Evolutionary conservation across 805 yeast species (phyloP).

Genomic region (Gaillardinia entomophila): DNA sequence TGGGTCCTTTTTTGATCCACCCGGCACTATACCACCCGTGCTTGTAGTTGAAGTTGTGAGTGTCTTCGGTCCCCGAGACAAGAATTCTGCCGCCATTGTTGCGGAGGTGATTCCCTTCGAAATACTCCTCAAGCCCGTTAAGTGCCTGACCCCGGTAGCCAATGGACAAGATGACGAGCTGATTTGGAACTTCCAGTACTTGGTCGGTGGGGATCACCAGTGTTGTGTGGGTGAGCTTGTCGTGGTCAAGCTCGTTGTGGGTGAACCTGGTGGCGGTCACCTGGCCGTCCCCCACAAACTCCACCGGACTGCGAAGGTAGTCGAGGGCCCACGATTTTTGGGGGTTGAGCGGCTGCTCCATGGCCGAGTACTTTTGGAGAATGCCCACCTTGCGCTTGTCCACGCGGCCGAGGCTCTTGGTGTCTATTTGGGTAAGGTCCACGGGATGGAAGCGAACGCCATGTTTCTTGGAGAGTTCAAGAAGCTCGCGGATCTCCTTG

Average conservation of each 20-base stretch:
- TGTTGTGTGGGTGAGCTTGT: conserved; percentile 26
- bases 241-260: conserved; percentile 40
- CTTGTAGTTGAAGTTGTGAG: conserved; percentile 17
- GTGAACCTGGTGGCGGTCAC: conserved; percentile 45
- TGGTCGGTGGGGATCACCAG: conserved; percentile 29
- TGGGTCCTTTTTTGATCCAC: conserved; percentile 84
- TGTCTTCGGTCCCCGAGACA: conserved; percentile 8
- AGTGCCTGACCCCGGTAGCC: conserved; percentile 76
- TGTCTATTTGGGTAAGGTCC: conserved; percentile 22
- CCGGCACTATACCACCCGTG: conserved; percentile 74
- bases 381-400: conserved; percentile 63
- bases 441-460: conserved; percentile 38
- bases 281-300: conserved; percentile 34
- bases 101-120: conserved; percentile 22
- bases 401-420: conserved; percentile 39
- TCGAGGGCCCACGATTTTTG: conserved; percentile 56
- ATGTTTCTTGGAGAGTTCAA: conserved; percentile 50
- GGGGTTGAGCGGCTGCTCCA: not conserved
- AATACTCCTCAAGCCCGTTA: conserved; percentile 45
- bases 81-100: conserved; percentile 32
- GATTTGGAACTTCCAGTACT: conserved; percentile 36
- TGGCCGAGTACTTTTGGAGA: conserved; percentile 42
- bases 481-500: conserved; percentile 82
- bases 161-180: conserved; percentile 70
- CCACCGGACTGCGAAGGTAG: conserved; percentile 62